A percentile compares a stretch with the other conserved stretches of the same genome.
Evolutionary conservation across 768 basidiomycete genomes (phyloP).

Genomic region (Thelephora aurantiotincta): DNA sequence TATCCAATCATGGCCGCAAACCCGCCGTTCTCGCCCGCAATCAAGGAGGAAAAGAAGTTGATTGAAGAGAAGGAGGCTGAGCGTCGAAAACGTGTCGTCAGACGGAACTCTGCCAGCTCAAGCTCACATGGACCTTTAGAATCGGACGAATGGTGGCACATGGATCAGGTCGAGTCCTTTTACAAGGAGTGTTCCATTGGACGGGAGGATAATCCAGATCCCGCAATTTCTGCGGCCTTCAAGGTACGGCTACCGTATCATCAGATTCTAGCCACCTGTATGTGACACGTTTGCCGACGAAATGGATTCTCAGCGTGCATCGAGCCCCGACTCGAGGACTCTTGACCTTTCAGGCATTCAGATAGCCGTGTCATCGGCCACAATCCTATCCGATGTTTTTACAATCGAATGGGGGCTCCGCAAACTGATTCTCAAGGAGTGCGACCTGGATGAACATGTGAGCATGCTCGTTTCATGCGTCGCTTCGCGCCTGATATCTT

Average conservation of each 20-base stretch:
- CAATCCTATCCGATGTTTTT: conserved; percentile 82
- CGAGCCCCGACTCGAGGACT: conserved; percentile 43
- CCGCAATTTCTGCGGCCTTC: conserved; percentile 50
- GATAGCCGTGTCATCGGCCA: conserved; percentile 53
- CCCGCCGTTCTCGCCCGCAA: conserved; percentile 66
- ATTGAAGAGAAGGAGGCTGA: conserved; percentile 66
- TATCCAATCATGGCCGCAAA: conserved; percentile 82
- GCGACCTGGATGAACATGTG: conserved; percentile 76
- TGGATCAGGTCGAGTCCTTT: conserved; percentile 74
- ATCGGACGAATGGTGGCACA: conserved; percentile 68
- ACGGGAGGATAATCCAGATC: conserved; percentile 57
- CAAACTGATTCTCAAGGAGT: conserved; percentile 76
- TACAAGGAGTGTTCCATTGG: conserved; percentile 77
- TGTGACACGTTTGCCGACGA: not conserved
- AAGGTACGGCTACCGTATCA: conserved; percentile 32
- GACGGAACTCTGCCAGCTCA: conserved; percentile 29
- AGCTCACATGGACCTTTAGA: conserved; percentile 8
- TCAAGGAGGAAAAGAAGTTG: conserved; percentile 73
- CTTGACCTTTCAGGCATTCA: conserved; percentile 74
- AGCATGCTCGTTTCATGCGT: conserved; percentile 8
- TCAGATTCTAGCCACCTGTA: conserved; percentile 7
- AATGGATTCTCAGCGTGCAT: conserved; percentile 27
- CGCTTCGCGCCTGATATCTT: conserved; percentile 1
- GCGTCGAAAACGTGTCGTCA: conserved; percentile 48
- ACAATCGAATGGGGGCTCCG: conserved; percentile 87